Percentiles rank a stretch among this genome's conserved stretches.
These are phyloP conservation scores for Tolypocladium nubicola DNA, from an alignment of 2,329 filamentous ascomycete species.

Conservation along the genomic window DNA sequence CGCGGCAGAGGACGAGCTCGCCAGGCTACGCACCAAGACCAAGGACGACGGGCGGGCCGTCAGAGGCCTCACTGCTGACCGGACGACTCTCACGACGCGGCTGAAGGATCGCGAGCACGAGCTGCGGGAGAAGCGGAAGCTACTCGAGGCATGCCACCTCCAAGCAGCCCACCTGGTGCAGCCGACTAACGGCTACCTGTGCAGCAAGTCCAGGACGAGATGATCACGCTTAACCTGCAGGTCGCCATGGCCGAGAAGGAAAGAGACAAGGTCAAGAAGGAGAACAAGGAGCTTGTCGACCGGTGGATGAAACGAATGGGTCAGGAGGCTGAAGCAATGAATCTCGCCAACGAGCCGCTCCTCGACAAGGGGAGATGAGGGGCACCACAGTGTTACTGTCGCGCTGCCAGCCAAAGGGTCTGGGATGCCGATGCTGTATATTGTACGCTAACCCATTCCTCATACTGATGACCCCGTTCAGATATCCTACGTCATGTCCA, in stretches of 20 bases:
- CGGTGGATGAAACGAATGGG: conserved; percentile 87
- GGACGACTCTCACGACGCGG: conserved; percentile 49
- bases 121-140: conserved; percentile 68
- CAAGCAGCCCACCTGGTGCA: not conserved
- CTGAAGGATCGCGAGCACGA: conserved; percentile 79
- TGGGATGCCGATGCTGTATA: conserved; percentile 17
- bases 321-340: conserved; percentile 81
- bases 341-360: conserved; percentile 48
- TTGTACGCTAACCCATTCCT: conserved; percentile 14
- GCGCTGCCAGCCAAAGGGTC: not conserved
- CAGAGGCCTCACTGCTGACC: conserved; percentile 50
- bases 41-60: conserved; percentile 52
- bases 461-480: not conserved
- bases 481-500: conserved; percentile 7
- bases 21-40: conserved; percentile 48
- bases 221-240: conserved; percentile 78
- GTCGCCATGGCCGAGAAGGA: conserved; percentile 76
- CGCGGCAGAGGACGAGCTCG: conserved; percentile 51
- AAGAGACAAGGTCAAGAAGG: conserved; percentile 58
- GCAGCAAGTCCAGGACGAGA: conserved; percentile 81
- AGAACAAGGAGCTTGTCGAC: conserved; percentile 83
- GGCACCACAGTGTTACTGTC: not conserved
- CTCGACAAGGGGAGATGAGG: conserved; percentile 13
- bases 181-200: conserved; percentile 8
- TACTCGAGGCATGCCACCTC: conserved; percentile 49